Evolutionary conservation across 139 green algal species (phyloP).

Genomic region (Raphidocelis subcapitata): DNA sequence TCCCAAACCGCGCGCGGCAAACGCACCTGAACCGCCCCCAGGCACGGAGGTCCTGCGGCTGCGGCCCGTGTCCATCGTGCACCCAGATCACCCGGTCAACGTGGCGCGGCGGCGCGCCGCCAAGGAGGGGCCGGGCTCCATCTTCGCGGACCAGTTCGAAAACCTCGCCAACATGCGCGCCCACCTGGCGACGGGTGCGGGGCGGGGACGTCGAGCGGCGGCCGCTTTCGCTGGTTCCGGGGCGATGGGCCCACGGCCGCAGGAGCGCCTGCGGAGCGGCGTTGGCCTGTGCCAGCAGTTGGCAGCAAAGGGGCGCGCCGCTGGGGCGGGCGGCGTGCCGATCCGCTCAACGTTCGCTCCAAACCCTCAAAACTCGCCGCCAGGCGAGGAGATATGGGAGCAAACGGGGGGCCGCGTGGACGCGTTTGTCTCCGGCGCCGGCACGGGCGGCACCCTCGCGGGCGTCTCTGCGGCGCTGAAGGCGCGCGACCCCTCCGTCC

Average conservation of each 20-base stretch:
- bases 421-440: conserved; percentile 91
- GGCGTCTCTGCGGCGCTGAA: conserved; percentile 80
- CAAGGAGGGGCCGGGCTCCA: conserved; percentile 28
- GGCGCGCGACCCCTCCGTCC: conserved; percentile 25
- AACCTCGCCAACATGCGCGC: conserved; percentile 86
- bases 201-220: too few relatives aligned
- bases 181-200: conserved; percentile 66
- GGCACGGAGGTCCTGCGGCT: conserved; percentile 78
- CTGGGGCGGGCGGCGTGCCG: background rate
- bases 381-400: conserved; percentile 80
- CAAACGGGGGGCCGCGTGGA: conserved; percentile 75
- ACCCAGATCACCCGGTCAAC: conserved; percentile 95
- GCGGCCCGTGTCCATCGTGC: conserved; percentile 90
- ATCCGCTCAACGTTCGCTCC: background rate
- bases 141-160: conserved; percentile 98
- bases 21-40: too few relatives aligned
- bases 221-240: too few relatives aligned
- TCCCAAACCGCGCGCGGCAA: too few relatives aligned
- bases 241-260: too few relatives aligned
- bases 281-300: conserved; percentile 4
- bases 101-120: conserved; percentile 68
- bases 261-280: too few relatives aligned
- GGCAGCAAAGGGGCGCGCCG: background rate
- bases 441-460: conserved; percentile 94
- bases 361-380: background rate